Percentiles rank a stretch among this genome's conserved stretches.
Evolutionary conservation across 2,329 filamentous ascomycete genomes (phyloP).

Genomic region (Ophiocordyceps camponoti-rufipedis): DNA sequence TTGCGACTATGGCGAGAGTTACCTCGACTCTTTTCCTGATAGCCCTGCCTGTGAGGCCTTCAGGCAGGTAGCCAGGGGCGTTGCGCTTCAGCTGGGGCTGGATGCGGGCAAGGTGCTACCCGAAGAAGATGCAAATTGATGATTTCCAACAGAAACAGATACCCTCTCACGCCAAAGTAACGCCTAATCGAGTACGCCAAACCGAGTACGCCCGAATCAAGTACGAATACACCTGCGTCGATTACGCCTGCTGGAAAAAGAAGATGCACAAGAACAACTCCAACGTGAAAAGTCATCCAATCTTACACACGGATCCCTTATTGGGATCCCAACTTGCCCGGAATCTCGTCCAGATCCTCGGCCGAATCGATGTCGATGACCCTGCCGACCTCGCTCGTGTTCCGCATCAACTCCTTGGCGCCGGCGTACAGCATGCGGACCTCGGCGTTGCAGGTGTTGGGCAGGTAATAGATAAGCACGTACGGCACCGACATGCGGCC

Average conservation of each 20-base stretch:
- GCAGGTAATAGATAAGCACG: constrained; percentile 86
- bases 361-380: constrained; percentile 70
- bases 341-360: constrained; percentile 72
- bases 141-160: background rate
- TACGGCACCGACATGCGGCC: constrained; percentile 82
- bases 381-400: constrained; percentile 73
- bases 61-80: constrained; percentile 56
- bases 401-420: constrained; percentile 89
- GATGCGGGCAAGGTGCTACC: constrained; percentile 34
- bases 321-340: constrained; percentile 35
- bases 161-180: background rate
- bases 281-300: background rate
- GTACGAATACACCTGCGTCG: background rate
- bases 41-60: constrained; percentile 79
- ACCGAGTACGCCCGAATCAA: background rate
- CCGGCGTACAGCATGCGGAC: constrained; percentile 88
- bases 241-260: background rate
- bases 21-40: constrained; percentile 83
- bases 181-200: background rate
- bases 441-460: constrained; percentile 75
- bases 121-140: constrained; percentile 12
- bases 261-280: background rate
- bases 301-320: constrained; percentile 1
- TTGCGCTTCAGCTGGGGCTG: constrained; percentile 48
- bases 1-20: constrained; percentile 94